These are phyloP conservation scores for Aureobasidium melanogenum DNA, from an alignment of 2,329 filamentous ascomycete genomes.

Conservation along the genomic window DNA sequence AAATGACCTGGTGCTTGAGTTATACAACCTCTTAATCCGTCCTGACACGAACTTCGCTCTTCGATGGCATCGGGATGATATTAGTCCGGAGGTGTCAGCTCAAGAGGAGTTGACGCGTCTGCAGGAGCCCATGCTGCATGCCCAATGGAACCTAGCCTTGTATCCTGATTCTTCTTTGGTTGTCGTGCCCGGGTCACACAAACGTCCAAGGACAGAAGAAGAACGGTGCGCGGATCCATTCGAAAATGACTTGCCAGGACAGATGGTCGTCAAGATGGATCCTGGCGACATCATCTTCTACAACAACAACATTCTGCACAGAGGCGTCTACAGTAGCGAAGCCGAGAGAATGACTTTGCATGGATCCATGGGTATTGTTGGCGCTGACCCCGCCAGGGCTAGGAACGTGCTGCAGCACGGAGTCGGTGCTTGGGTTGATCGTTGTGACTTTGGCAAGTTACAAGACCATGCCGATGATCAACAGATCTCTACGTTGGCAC, in stretches of 20 bases:
- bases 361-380: slow-evolving; percentile 57
- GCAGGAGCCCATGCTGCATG: slow-evolving; percentile 55
- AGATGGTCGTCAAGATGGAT: slow-evolving; percentile 56
- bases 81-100: slow-evolving; percentile 54
- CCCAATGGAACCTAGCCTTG: slow-evolving; percentile 81
- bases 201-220: slow-evolving; percentile 56
- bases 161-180: slow-evolving; percentile 66
- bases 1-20: slow-evolving; percentile 70
- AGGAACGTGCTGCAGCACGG: slow-evolving; percentile 70
- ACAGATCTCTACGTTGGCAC: slow-evolving; percentile 36
- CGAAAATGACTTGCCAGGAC: slow-evolving; percentile 51
- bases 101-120: slow-evolving; percentile 61
- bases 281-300: slow-evolving; percentile 81
- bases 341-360: slow-evolving; percentile 63
- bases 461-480: slow-evolving; percentile 31
- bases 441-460: slow-evolving; percentile 47
- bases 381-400: slow-evolving; percentile 48
- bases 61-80: slow-evolving; percentile 80
- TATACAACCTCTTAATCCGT: slow-evolving; percentile 77
- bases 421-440: slow-evolving; percentile 56
- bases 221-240: slow-evolving; percentile 63
- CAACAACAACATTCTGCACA: slow-evolving; percentile 78
- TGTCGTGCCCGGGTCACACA: slow-evolving; percentile 69
- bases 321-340: slow-evolving; percentile 53
- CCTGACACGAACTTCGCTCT: slow-evolving; percentile 64